phyloP scores from a whole-genome alignment of 2,329 filamentous ascomycete species.

The Simplicillium aogashimaense region DNA sequence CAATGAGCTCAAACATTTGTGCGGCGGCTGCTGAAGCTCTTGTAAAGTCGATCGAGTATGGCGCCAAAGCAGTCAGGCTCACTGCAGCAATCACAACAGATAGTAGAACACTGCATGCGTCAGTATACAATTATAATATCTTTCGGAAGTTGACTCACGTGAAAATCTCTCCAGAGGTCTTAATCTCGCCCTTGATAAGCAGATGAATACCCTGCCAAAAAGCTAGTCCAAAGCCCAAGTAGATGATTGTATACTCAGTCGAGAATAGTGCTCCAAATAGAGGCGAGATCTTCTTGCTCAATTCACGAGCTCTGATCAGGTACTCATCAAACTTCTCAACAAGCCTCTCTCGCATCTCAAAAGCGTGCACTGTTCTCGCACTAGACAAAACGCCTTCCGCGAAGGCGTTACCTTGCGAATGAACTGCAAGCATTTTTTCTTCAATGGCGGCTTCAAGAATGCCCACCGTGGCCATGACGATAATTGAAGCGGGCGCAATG shows the following conservation, averaged over 20 bases:
- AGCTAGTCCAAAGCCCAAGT: constrained; percentile 29
- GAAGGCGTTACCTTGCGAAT: constrained; percentile 22
- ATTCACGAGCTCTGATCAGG: constrained; percentile 22
- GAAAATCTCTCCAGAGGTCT: constrained; percentile 26
- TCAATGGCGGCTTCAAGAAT: constrained; percentile 19
- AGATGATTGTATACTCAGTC: constrained; percentile 28
- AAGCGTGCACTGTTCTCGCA: constrained; percentile 30
- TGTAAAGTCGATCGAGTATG: constrained; percentile 26
- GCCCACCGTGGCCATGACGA: constrained; percentile 19
- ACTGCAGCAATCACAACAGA: constrained; percentile 27
- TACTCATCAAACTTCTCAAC: constrained; percentile 27
- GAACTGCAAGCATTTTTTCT: constrained; percentile 22
- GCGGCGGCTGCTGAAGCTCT: constrained; percentile 23
- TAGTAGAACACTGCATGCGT: constrained; percentile 21
- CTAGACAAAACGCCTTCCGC: constrained; percentile 26
- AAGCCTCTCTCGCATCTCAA: constrained; percentile 27
- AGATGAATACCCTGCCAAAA: constrained; percentile 35
- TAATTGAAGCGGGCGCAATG: constrained; percentile 18
- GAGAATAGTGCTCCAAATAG: constrained; percentile 28
- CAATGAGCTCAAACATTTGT: constrained; percentile 26
- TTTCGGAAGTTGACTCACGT: constrained; percentile 15
- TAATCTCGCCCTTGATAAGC: constrained; percentile 24
- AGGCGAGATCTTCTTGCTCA: constrained; percentile 27
- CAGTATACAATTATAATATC: background rate
- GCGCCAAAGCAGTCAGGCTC: constrained; percentile 24